Evolutionary conservation across 805 yeast genomes (phyloP), one percentile per base, ranked within the genome.

Genomic region (Suhomyces prunicola): DNA sequence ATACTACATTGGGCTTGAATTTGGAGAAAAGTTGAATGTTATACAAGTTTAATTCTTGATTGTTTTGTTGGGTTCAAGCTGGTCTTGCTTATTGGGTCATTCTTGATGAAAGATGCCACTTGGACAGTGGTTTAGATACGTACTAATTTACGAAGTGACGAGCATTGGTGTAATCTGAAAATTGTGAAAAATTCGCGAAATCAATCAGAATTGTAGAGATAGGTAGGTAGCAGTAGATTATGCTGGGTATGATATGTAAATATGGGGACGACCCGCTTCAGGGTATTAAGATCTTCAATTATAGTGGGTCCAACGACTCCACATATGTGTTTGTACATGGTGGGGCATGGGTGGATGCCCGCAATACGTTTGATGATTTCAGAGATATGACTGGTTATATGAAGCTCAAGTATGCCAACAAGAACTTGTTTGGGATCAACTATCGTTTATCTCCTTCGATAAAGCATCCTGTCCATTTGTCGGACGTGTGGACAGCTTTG

Each of bases 321-420:
- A 67, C 80, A 17, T 50, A 82, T 5, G 76, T 88, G 0, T 85
- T 83, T 58, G 78, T 90, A 40, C 97, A 90, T 68, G 97, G 97
- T 1, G 97, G 97, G 0, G 96, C 91, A 0, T 90, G 96, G 96
- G 75, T 89, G 55, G 96, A 87, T 61, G 81, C 84, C 1, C 64
- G 56, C 2, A 85, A 86, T 62, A 85, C 91, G 0, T 77, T 70
- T 26, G 67, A 76, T 40, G 93, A 87, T 60, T 83, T 81, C 50
- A 71, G 70, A 8, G 58, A 57, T 10, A 53, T 84, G 44, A 57
- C 67, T 22, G 51, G 24, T 5, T 36, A 44, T 5, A 13, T 47
- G 26, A 23, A 17, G 22, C 27, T 23, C 31, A 15, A 17, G 22
- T 13, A 26, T 7, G 40, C 24, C 31, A 31, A 42, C 4, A n/a